Conservation (phyloP, 192 early-diverging fungal species). For the Diversispora epigaea region DNA sequence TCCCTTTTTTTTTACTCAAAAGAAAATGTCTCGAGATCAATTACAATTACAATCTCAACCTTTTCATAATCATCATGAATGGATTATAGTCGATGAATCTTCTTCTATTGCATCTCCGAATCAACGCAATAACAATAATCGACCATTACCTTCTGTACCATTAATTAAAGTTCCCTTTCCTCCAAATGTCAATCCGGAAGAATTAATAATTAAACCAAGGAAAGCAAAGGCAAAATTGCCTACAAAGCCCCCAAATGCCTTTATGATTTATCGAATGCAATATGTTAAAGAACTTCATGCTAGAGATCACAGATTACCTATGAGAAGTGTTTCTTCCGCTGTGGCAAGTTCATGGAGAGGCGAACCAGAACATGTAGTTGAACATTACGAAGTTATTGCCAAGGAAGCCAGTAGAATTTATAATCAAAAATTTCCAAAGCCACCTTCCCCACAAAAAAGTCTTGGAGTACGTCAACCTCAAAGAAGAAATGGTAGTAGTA, state of each 20-base stretch:
- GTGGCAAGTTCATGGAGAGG: slow-evolving; percentile 12
- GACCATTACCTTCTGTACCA: slow-evolving; percentile 6
- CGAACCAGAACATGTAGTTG: slow-evolving; percentile 16
- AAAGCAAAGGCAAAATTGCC: slow-evolving; percentile 11
- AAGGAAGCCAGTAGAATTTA: slow-evolving; percentile 19
- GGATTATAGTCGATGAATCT: slow-evolving; percentile 24
- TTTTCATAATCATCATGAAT: slow-evolving; percentile 3
- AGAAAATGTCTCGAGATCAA: background rate
- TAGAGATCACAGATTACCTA: slow-evolving; percentile 15
- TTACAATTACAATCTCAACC: background rate
- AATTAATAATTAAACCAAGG: slow-evolving; percentile 13
- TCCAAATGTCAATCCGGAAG: slow-evolving; percentile 11
- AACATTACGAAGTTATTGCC: slow-evolving; percentile 11
- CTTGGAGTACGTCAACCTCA: background rate
- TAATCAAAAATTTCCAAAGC: slow-evolving; percentile 22
- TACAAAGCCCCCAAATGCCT: slow-evolving; percentile 19
- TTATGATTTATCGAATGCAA: slow-evolving; percentile 25
- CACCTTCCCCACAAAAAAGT: background rate
- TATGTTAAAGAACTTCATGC: slow-evolving; percentile 23
- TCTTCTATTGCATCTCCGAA: slow-evolving; percentile 5
- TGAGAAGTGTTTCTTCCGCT: slow-evolving; percentile 9
- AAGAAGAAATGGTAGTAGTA: background rate
- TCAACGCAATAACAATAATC: background rate
- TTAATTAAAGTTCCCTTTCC: slow-evolving; percentile 20
- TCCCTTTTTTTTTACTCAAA: background rate